Base-by-base conservation (phyloP, 2,329 filamentous ascomycete genomes). In the Purpureocillium lavendulum region DNA sequence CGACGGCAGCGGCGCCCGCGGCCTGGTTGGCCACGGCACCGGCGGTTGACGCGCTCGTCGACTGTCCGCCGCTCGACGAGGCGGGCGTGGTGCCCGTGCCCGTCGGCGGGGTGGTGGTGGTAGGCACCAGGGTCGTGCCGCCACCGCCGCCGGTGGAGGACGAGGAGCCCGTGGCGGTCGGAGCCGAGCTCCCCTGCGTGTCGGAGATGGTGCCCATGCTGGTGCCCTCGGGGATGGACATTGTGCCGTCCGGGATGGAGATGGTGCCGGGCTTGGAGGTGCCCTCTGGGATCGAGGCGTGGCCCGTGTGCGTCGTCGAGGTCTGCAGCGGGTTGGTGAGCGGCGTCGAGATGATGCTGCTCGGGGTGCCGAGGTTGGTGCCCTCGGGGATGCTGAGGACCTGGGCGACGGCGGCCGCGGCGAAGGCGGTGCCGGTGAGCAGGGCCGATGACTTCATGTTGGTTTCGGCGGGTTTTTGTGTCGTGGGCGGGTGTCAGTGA, bases 301-400 rank as follows among this genome's bases (percentile, higher is more conserved):
- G 11, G n/a, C 29, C 29, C 11, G 29, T 28, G 26, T 30, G 11
- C 14, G 30, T 39, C 28, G 30, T 45, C 17, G 44, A 31, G 28
- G 30, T 40, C 21, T 32, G 26, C 18, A 39, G 34, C 14, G 36
- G 34, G 36, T 16, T 17, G 30, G 33, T 43, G 33, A 34, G 24
- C 13, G 18, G 29, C 21, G 21, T 26, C 6, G 21, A 26, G 21
- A 26, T 26, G 21, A 26, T 26, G 15, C 7, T 30, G 10, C 18
- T n/a, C 17, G 39, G 33, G 18, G 87, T 87, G 64, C 83, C 87
- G 14, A 94, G 75, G 16, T 81, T 83, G 48, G 75, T 71, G n/a
- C 45, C 45, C 18, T 46, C 42, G 28, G 46, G 42, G 35, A 45
- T 49, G 39, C 40, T 47, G 13, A 36, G 11, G 24, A 36, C 16